Conservation (phyloP, 2,329 filamentous ascomycete genomes). For the Uncinocarpus reesii region DNA sequence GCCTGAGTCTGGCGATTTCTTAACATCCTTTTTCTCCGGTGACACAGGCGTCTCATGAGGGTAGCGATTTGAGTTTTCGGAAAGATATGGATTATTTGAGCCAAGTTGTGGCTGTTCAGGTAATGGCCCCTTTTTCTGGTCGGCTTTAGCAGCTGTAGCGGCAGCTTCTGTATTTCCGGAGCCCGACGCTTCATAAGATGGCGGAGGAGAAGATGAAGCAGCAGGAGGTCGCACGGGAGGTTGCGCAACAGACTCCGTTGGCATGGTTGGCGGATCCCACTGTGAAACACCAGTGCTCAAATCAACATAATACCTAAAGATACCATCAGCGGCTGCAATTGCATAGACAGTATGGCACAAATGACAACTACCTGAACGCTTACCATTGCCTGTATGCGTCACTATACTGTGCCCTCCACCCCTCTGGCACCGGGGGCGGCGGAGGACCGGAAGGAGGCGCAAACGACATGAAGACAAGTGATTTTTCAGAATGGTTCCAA, state of each 20-base stretch:
- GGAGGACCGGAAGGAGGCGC: conserved; percentile 43
- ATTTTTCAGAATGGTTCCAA: too few relatives aligned
- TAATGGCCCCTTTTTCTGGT: conserved; percentile 38
- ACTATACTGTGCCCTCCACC: conserved; percentile 80
- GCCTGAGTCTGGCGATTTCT: not conserved
- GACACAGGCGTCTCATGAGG: not conserved
- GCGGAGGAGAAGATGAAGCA: conserved; percentile 15
- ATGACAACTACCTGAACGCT: conserved; percentile 16
- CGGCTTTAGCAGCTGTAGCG: conserved; percentile 29
- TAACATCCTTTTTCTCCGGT: conserved; percentile 5
- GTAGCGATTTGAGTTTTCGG: not conserved
- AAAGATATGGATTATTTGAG: conserved; percentile 61
- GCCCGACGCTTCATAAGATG: conserved; percentile 50
- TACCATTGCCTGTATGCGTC: conserved; percentile 79
- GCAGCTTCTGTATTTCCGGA: not conserved
- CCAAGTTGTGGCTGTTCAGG: conserved; percentile 31
- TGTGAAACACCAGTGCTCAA: conserved; percentile 76
- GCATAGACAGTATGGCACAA: not conserved
- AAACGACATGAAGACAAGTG: conserved; percentile 26
- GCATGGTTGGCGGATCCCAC: conserved; percentile 55
- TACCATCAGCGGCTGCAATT: not conserved
- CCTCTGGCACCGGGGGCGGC: conserved; percentile 56
- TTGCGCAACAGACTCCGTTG: conserved; percentile 25
- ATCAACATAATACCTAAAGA: conserved; percentile 76
- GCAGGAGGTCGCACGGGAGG: conserved; percentile 18